Evolutionary conservation across 1,284 basidiomycete species (phyloP).

Genomic region (Rhodotorula glutinis): DNA sequence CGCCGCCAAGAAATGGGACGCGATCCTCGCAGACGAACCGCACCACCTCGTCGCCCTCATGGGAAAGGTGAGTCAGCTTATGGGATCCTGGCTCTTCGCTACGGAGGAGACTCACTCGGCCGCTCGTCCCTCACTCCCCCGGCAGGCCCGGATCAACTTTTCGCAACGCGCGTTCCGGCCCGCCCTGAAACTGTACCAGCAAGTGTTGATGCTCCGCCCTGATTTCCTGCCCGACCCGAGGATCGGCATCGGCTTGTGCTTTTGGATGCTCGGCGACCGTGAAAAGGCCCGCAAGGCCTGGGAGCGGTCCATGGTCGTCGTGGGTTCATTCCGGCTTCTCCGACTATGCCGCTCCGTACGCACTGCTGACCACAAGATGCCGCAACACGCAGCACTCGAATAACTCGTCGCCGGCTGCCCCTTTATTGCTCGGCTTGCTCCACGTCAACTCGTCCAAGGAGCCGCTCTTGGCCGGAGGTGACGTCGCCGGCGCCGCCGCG

Average conservation of each 20-base stretch:
- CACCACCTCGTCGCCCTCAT: conserved; percentile 76
- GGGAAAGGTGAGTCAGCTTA: conserved; percentile 57
- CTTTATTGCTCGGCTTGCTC: conserved; percentile 76
- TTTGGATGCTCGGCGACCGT: conserved; percentile 80
- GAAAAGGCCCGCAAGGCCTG: conserved; percentile 76
- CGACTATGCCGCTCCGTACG: too few relatives aligned
- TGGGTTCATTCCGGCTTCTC: too few relatives aligned
- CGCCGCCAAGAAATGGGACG: conserved; percentile 72
- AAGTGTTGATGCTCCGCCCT: conserved; percentile 71
- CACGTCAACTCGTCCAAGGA: conserved; percentile 75
- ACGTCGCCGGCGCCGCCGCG: conserved; percentile 56
- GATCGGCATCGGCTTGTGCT: conserved; percentile 86
- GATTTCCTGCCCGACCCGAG: conserved; percentile 80
- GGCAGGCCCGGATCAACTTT: conserved; percentile 75
- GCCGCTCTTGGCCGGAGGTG: conserved; percentile 56
- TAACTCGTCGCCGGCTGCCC: conserved; percentile 59
- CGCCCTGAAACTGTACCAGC: conserved; percentile 77
- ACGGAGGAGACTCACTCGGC: background rate
- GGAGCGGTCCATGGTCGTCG: conserved; percentile 77
- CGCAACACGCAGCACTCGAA: conserved; percentile 73
- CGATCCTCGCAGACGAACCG: conserved; percentile 71
- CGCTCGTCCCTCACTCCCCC: background rate
- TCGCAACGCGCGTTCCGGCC: conserved; percentile 70
- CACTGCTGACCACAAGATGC: too few relatives aligned
- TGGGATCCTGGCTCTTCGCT: conserved; percentile 7